These are phyloP conservation scores for Elaeagnus macrophylla DNA, from an alignment of 306 rosid species.

Conservation along the genomic window DNA sequence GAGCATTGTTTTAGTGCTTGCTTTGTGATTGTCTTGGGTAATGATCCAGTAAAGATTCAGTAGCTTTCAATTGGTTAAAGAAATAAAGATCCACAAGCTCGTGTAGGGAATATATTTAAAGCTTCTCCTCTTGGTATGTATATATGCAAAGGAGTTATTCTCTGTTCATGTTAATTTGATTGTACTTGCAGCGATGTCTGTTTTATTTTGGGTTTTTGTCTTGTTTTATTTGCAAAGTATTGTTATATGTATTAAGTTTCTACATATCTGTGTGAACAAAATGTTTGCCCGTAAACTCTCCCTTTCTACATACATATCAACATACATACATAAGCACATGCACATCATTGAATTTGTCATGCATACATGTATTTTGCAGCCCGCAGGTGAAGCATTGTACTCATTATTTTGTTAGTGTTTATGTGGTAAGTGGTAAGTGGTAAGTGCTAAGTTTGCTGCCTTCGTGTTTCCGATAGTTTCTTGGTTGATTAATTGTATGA, in stretches of 20 bases:
- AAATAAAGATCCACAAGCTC: slow-evolving; percentile 59
- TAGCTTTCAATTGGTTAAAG: slow-evolving; percentile 35
- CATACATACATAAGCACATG: not conserved
- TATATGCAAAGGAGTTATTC: slow-evolving; percentile 17
- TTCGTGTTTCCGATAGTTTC: not conserved
- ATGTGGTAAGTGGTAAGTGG: not conserved
- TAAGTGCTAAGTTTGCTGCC: no score
- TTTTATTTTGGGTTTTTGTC: slow-evolving; percentile 1
- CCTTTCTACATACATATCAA: not conserved
- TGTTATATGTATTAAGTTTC: not conserved
- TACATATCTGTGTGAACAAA: not conserved
- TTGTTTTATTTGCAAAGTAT: not conserved
- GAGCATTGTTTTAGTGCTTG: slow-evolving; percentile 54
- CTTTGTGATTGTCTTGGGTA: slow-evolving; percentile 52
- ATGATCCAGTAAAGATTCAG: slow-evolving; percentile 40
- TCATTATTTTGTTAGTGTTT: not conserved
- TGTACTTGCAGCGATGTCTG: not conserved
- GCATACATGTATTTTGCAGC: no score
- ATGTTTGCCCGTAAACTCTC: no score
- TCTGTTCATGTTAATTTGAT: not conserved
- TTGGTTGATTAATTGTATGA: slow-evolving; percentile 9
- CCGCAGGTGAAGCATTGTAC: not conserved
- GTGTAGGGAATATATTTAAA: slow-evolving; percentile 51
- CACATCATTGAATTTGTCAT: not conserved
- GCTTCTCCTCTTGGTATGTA: slow-evolving; percentile 70